Conservation (phyloP, 768 basidiomycete species). For the Xerocomus potaroensis region DNA sequence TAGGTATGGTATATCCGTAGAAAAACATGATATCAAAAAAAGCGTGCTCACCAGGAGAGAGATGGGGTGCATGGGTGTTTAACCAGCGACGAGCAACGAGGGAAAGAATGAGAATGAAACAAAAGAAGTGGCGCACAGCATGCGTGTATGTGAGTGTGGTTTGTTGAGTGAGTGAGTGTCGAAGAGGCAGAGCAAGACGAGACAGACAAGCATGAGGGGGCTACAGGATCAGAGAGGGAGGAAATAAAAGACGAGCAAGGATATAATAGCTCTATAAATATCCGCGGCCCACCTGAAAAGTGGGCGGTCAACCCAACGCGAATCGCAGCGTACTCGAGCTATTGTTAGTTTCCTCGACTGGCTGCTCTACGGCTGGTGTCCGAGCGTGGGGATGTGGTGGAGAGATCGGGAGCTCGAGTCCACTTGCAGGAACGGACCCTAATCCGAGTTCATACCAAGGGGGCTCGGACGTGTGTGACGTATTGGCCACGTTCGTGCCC, state of each 20-base stretch:
- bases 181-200: neutral
- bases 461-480: conserved; percentile 8
- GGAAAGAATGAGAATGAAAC: neutral
- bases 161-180: too few relatives aligned
- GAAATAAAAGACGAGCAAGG: neutral
- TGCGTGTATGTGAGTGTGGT: neutral
- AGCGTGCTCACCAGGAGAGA: conserved; percentile 17
- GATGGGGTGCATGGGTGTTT: neutral
- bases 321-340: conserved; percentile 30
- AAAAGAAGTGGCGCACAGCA: neutral
- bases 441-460: conserved; percentile 31
- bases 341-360: conserved; percentile 21
- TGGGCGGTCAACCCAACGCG: conserved; percentile 22
- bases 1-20: neutral
- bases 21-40: conserved; percentile 3
- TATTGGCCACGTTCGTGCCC: conserved; percentile 1
- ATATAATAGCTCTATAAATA: conserved; percentile 31
- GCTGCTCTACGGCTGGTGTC: conserved; percentile 7
- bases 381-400: conserved; percentile 1
- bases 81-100: too few relatives aligned
- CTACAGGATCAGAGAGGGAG: neutral
- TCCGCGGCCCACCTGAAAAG: neutral
- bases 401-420: conserved; percentile 10
- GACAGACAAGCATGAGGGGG: neutral
- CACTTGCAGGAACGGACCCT: conserved; percentile 10